phyloP scores from a whole-genome alignment of 345 rosid genomes.

The Iberis pinnata region DNA sequence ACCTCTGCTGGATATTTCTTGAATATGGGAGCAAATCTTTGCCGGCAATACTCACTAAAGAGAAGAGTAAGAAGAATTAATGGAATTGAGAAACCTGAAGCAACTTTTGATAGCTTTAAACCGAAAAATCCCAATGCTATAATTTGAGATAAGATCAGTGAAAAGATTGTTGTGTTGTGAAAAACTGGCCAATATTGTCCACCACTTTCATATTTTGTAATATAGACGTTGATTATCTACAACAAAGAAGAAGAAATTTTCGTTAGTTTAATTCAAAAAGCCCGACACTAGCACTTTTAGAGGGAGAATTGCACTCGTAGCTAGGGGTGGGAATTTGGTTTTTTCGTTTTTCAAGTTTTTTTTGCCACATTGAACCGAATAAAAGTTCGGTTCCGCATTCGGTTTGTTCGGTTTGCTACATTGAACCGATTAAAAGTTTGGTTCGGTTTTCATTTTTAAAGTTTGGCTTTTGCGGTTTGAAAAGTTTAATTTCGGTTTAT shows the following conservation, averaged over 20 bases:
- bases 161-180: slow-evolving; percentile 81
- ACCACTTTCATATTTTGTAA: slow-evolving; percentile 62
- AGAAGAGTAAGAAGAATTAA: slow-evolving; percentile 59
- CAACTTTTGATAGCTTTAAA: slow-evolving; percentile 56
- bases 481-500: no score
- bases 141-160: slow-evolving; percentile 70
- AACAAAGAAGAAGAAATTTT: slow-evolving; percentile 6
- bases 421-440: no score
- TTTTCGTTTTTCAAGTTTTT: no score
- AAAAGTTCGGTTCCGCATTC: no score
- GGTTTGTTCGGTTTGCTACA: no score
- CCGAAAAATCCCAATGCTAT: slow-evolving; percentile 87
- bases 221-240: slow-evolving; percentile 80
- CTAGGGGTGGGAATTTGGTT: no score
- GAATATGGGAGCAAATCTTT: slow-evolving; percentile 63
- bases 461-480: no score
- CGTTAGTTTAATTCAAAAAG: no score
- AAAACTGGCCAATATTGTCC: slow-evolving; percentile 84
- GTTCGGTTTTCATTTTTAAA: no score
- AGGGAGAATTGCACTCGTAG: no score
- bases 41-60: slow-evolving; percentile 74
- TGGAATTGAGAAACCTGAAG: slow-evolving; percentile 72
- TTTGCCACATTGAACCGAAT: no score
- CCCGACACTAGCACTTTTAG: no score
- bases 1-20: slow-evolving; percentile 66